Conservation (phyloP, 2,329 filamentous ascomycete species). For the Scopulariopsis brevicaulis region DNA sequence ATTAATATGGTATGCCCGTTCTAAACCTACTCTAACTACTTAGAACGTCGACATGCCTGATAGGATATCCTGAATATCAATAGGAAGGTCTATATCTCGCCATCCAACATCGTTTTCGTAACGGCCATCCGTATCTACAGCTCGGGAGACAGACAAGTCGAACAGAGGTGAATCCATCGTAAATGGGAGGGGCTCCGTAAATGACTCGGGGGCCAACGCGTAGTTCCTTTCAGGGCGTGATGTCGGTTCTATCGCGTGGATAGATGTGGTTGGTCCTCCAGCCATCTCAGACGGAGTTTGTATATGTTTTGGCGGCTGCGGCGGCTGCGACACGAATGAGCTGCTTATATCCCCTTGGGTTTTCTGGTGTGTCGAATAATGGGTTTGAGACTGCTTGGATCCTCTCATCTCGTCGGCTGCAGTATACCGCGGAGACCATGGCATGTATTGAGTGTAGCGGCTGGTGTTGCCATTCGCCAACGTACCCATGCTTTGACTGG, state of each 20-base stretch:
- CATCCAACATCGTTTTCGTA: background rate
- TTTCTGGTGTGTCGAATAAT: background rate
- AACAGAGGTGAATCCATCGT: background rate
- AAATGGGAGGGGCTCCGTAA: background rate
- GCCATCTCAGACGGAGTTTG: background rate
- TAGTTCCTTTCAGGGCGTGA: background rate
- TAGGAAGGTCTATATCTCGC: slow-evolving; percentile 2
- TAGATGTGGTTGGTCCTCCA: background rate
- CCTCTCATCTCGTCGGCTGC: background rate
- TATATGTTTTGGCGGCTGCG: background rate
- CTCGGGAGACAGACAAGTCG: background rate
- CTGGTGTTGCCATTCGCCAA: background rate
- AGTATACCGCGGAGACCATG: background rate
- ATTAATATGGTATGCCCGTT: too few relatives aligned
- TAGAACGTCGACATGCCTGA: slow-evolving; percentile 2
- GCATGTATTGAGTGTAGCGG: background rate
- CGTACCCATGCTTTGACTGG: too few relatives aligned
- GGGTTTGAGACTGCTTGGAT: background rate
- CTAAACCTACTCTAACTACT: background rate
- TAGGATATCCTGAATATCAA: slow-evolving; percentile 4
- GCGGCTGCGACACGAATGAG: background rate
- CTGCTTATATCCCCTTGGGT: background rate
- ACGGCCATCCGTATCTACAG: background rate
- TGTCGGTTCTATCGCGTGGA: background rate
- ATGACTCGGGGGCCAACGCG: background rate